These are phyloP conservation scores for Ogataea hybrid DNA, from an alignment of 1,139 yeast genomes.

Conservation along the genomic window DNA sequence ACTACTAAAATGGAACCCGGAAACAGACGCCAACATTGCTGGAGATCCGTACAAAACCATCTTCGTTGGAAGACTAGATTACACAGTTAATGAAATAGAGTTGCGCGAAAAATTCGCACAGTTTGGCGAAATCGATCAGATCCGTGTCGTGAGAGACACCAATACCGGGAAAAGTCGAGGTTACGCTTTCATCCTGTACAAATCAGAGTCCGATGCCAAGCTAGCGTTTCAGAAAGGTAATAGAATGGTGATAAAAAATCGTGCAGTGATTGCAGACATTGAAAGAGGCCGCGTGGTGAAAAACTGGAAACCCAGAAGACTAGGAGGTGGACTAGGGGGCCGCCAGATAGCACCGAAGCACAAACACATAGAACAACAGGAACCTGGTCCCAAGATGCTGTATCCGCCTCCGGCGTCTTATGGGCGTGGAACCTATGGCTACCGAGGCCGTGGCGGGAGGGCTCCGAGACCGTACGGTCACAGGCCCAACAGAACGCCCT, in stretches of 20 bases:
- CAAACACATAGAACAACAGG: constrained; percentile 2
- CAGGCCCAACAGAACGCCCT: constrained; percentile 1
- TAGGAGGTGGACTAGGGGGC: constrained; percentile 77
- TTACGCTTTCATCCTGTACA: constrained; percentile 80
- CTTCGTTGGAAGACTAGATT: constrained; percentile 71
- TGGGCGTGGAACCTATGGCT: constrained; percentile 6
- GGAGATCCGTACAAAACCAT: constrained; percentile 81
- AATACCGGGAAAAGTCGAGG: constrained; percentile 57
- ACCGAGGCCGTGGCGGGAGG: constrained; percentile 13
- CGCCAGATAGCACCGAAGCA: constrained; percentile 30
- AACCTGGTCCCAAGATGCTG: constrained; percentile 3
- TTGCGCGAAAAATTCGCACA: constrained; percentile 58
- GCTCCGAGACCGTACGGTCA: constrained; percentile 8
- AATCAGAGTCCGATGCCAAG: constrained; percentile 54
- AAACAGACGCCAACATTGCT: constrained; percentile 55
- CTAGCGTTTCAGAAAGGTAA: constrained; percentile 58
- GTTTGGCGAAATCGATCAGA: constrained; percentile 69
- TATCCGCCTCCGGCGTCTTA: constrained; percentile 22
- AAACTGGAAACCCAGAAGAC: constrained; percentile 76
- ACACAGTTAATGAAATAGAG: constrained; percentile 65
- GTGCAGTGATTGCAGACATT: constrained; percentile 70
- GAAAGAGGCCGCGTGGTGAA: constrained; percentile 79
- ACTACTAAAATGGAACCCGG: constrained; percentile 52
- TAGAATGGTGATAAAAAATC: constrained; percentile 49
- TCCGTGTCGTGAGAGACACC: constrained; percentile 64